Base-by-base conservation (phyloP, 352 stramenopile species). In the Phytophthora foliorum region DNA sequence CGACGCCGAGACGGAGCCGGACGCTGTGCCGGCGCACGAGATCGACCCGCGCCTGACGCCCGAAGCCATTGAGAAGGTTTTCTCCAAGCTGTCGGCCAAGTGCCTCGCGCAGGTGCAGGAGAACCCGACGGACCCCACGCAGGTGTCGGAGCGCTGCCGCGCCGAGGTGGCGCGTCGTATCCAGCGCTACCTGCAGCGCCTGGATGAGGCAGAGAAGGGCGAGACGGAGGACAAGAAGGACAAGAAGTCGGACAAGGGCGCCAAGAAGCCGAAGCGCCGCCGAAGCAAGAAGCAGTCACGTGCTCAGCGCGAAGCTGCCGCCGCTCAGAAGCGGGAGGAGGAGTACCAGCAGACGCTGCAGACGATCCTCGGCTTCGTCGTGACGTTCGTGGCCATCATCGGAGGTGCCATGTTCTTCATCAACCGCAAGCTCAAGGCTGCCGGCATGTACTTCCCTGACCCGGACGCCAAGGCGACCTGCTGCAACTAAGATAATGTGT, bases 381-480 rank as follows among this genome's bases (percentile, higher is more conserved):
- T 58, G 22, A 94, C 88, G 52, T 36, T 93, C 25, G 54, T 94
- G 50, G 86, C 86, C 0, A 60, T 88, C n/a, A 59, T 86, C 21
- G 67, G 71, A 6, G 82, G 84, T 17, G 77, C 72, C 41, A 84
- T 86, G 32, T 93, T 80, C 63, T 72, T 88, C 71, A 91, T 94
- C 59, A 93, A 93, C 74, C 83, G 88, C 70, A 95, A 95, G 77
- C 84, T 94, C 55, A 94, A 94, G 77, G 74, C 68, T 11, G 86
- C 84, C 16, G 86, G 86, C 25, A 90, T 94, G 75, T 94, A 94
- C 81, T 91, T 88, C 58, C 77, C 86, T 3, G 72, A 91, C 53
- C 82, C 85, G 9, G 66, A 80, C 6, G 83, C 64, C 32, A 88
- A 87, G 65, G 72, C 83, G 0, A 77, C 75, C 24, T 90, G 88